Percentiles rank a stretch among this genome's conserved stretches.
Conservation (phyloP, 148 eudicot species). For the Diospyros lotus region DNA sequence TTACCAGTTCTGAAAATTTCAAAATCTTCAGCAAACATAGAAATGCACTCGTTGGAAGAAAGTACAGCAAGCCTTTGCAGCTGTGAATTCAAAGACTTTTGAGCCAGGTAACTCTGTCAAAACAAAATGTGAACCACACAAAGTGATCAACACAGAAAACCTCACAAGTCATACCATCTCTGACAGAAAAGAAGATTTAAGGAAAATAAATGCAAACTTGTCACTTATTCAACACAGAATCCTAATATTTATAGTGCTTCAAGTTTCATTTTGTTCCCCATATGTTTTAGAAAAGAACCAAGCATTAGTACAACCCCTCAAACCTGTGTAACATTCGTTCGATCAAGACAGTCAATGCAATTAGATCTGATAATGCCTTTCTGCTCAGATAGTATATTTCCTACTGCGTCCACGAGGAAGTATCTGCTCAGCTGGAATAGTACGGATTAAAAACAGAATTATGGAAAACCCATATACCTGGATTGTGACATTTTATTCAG, state of each 20-base stretch:
- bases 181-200: background rate
- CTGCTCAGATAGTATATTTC: constrained; percentile 56
- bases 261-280: background rate
- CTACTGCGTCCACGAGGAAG: constrained; percentile 62
- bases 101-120: constrained; percentile 78
- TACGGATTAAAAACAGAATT: constrained; percentile 35
- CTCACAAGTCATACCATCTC: background rate
- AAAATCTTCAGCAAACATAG: constrained; percentile 51
- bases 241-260: background rate
- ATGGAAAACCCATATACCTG: constrained; percentile 24
- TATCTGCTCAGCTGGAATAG: constrained; percentile 72
- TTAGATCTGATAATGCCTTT: constrained; percentile 81
- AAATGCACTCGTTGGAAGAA: constrained; percentile 59
- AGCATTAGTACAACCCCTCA: constrained; percentile 15
- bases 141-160: background rate
- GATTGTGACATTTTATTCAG: constrained; percentile 15
- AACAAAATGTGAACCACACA: constrained; percentile 9
- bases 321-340: constrained; percentile 98
- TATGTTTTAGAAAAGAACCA: background rate
- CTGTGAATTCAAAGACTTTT: constrained; percentile 57
- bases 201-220: constrained; percentile 1
- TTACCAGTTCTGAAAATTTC: constrained; percentile 72
- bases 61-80: constrained; percentile 58
- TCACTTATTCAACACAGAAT: background rate
- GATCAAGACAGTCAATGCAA: constrained; percentile 97